Evolutionary conservation across 768 basidiomycete species (phyloP), one percentile per base, ranked within the genome.

Genomic region (Gyrodon lividus): DNA sequence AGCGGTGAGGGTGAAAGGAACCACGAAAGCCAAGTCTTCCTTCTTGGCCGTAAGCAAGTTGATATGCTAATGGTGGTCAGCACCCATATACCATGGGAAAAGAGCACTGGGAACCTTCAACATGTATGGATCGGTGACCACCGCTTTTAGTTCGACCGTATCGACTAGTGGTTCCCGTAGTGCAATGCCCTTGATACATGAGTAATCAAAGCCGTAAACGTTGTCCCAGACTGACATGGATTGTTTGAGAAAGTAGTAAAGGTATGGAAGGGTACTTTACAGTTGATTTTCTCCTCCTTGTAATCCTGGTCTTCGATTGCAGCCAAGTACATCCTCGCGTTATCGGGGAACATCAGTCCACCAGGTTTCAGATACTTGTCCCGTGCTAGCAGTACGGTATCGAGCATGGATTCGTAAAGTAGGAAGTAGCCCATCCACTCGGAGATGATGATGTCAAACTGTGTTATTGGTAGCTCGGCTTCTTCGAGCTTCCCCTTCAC

Each of bases 381-480:
- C 51, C 97, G 84, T 6, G 97, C 97, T 42, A 95, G 79, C 38
- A 99, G 83, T 49, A 99, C 97, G 22, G 95, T 98, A 74, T 99
- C 96, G 59, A 98, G 84, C 97, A 99, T 98, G 64, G 93, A 95
- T 70, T 98, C 97, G 76, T 98, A 98, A 30, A 99, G 83, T 44
- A 98, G 77, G 81, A 98, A 98, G 74, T 99, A 99, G 38, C 97
- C 97, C 97, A 99, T 99, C 97, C 96, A 99, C 70, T 99, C 97
- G 55, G 94, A 97, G 67, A 99, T 91, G 74, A 99, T 97, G 73
- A 99, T 98, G 70, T 99, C 97, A 67, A 93, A 98, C 70, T 95
- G 76, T 56, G 89, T 74, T 64, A 96, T 83, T 13, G 96, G 96
- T 38, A 98, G 80, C 53, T 85, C 83, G 44, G 84, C 75, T 41